These are phyloP conservation scores for Saccharomycopsis olivae DNA, from an alignment of 805 yeast species.

Conservation along the genomic window DNA sequence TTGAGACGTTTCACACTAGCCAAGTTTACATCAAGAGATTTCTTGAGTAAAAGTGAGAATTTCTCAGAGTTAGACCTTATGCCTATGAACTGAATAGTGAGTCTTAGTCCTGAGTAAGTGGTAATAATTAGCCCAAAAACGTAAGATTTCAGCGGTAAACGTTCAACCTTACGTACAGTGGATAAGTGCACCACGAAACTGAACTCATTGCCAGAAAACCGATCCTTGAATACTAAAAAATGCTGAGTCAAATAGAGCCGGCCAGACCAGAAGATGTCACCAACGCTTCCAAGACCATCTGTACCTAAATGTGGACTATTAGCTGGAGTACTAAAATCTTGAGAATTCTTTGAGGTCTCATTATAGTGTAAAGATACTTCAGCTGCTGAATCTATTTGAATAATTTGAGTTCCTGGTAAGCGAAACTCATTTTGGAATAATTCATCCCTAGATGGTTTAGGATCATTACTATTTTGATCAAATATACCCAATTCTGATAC, in stretches of 20 bases:
- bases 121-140: conserved; percentile 69
- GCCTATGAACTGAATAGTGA: conserved; percentile 70
- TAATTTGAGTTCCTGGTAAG: conserved; percentile 60
- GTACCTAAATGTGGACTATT: conserved; percentile 7
- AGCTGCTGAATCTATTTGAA: conserved; percentile 57
- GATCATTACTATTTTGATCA: conserved; percentile 16
- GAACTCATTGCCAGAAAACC: conserved; percentile 58
- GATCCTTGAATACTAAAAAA: conserved; percentile 64
- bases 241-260: conserved; percentile 62
- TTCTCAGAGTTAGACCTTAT: conserved; percentile 67
- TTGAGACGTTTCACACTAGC: conserved; percentile 50
- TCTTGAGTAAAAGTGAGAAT: conserved; percentile 62
- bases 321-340: conserved; percentile 1
- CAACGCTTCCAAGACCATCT: conserved; percentile 15
- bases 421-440: conserved; percentile 53
- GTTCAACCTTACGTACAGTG: conserved; percentile 73
- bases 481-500: conserved; percentile 17
- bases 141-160: conserved; percentile 60
- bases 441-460: conserved; percentile 56
- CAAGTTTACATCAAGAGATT: conserved; percentile 50
- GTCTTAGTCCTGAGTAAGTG: conserved; percentile 52
- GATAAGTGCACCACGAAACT: conserved; percentile 63
- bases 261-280: conserved; percentile 41
- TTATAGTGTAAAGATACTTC: conserved; percentile 34
- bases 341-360: conserved; percentile 6